Base-by-base conservation (phyloP, 2,329 filamentous ascomycete genomes). In the Gaeumannomyces tritici region DNA sequence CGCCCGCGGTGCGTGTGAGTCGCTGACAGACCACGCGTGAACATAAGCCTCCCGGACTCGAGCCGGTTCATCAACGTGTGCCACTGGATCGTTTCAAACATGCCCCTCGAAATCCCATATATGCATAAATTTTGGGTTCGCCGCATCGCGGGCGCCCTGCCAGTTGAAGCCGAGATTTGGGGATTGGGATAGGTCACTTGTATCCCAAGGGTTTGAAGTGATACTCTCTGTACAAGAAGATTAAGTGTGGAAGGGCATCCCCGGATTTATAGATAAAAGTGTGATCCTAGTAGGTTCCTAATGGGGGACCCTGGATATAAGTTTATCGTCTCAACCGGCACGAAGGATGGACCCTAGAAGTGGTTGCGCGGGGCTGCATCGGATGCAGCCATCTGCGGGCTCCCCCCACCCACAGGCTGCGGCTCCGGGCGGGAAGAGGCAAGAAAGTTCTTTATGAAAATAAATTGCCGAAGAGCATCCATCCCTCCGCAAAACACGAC, bases 1-100 rank as follows among this genome's bases (percentile, higher is more conserved):
- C 80, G 2, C 69, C 75, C 12, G 73, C 70, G 13, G 79, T 81
- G 64, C 78, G 85, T 64, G 73, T 78, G 15, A 72, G 64, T 9
- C 68, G 76, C 63, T 76, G 79, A 65, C 76, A 76, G 60, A 65
- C 65, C 18, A 3, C 69, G 84, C 8, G 75, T 80, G 63, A 76
- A 80, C 12, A 73, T 84, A 27, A 83, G 82, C 66, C 69, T 70
- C 15, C 68, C 69, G 5, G 73, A 76, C 8, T 67, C 72, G 12
- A 70, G 70, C 26, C 72, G 72, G 2, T 76, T 79, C 63, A 70
- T 84, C n/a, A 71, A 83, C 66, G 82, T 79, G 2, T 76, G 77
- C 15, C 82, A 84, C 67, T 78, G 75, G 1, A 78, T 77, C 27
- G 77, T 80, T 4, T 79, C 82, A 28, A 67, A 69, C 15, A 75